A percentile compares a stretch with the other conserved stretches of the same genome.
Conservation (phyloP, 371 early-diverging fungal genomes). For the Umbelopsis sp. region DNA sequence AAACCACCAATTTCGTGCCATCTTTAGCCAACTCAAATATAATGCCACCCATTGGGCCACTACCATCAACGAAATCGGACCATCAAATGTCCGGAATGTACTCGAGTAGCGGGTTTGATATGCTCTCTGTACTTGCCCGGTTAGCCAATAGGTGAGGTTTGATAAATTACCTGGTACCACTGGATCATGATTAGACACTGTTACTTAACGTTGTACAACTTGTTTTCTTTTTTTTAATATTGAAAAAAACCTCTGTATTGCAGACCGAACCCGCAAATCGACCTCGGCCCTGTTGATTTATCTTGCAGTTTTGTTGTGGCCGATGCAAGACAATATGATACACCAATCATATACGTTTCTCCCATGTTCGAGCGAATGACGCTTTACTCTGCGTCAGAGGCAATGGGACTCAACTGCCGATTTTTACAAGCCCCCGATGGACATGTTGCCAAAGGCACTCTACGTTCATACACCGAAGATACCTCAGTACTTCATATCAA, state of each 20-base stretch:
- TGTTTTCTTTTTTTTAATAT: no score
- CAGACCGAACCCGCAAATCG: slow-evolving; percentile 63
- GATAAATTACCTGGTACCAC: neutral
- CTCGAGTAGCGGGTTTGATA: slow-evolving; percentile 63
- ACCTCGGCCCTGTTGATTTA: slow-evolving; percentile 71
- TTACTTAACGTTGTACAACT: neutral
- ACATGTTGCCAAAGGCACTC: slow-evolving; percentile 51
- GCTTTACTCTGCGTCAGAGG: slow-evolving; percentile 60
- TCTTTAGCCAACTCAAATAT: neutral
- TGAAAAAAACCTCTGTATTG: neutral
- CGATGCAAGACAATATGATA: slow-evolving; percentile 56
- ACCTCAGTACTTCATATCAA: slow-evolving; percentile 59
- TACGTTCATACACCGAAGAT: slow-evolving; percentile 66
- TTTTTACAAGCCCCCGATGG: slow-evolving; percentile 70
- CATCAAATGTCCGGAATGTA: slow-evolving; percentile 35
- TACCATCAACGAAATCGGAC: neutral
- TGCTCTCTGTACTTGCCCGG: slow-evolving; percentile 56
- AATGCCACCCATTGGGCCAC: neutral
- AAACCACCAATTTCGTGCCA: neutral
- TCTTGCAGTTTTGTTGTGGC: slow-evolving; percentile 64
- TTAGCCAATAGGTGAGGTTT: slow-evolving; percentile 46
- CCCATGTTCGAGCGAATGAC: slow-evolving; percentile 69
- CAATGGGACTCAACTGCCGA: slow-evolving; percentile 71
- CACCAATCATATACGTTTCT: slow-evolving; percentile 66
- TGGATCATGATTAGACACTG: neutral